Percentiles rank a stretch among this genome's conserved stretches.
These are phyloP conservation scores for Starmerella kuoi DNA, from an alignment of 805 yeast genomes.

Conservation along the genomic window DNA sequence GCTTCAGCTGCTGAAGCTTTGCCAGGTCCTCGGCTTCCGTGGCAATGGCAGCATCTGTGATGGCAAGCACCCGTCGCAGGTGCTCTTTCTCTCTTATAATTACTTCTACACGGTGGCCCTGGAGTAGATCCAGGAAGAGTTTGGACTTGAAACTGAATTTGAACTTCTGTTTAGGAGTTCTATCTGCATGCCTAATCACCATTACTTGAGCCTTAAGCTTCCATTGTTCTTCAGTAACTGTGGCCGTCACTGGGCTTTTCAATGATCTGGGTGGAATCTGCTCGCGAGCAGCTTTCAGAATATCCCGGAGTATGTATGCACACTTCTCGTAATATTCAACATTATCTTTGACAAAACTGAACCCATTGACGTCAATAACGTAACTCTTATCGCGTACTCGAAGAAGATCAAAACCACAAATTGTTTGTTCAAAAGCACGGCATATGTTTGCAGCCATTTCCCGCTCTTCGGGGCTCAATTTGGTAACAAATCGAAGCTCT, in stretches of 20 bases:
- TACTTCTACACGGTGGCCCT: conserved; percentile 93
- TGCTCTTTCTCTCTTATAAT: conserved; percentile 85
- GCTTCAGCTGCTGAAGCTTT: conserved; percentile 62
- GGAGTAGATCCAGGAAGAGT: conserved; percentile 68
- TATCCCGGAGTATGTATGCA: conserved; percentile 60
- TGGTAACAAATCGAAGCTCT: conserved; percentile 83
- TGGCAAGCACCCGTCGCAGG: conserved; percentile 69
- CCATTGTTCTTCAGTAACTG: conserved; percentile 61
- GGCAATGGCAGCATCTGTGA: conserved; percentile 63
- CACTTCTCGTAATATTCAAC: conserved; percentile 71
- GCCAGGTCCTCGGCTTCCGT: conserved; percentile 69
- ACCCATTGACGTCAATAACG: conserved; percentile 96
- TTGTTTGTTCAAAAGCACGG: conserved; percentile 71
- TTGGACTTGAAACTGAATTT: conserved; percentile 88
- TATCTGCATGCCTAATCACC: conserved; percentile 91
- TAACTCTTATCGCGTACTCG: conserved; percentile 79
- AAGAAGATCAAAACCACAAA: conserved; percentile 91
- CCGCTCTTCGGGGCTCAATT: conserved; percentile 60
- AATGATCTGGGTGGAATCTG: conserved; percentile 23
- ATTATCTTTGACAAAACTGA: conserved; percentile 92
- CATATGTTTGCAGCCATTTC: conserved; percentile 70
- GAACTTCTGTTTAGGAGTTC: conserved; percentile 97
- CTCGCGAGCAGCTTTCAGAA: conserved; percentile 52
- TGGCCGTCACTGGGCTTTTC: conserved; percentile 11
- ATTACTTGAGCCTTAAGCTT: conserved; percentile 84